Base-by-base conservation (phyloP, 1,139 yeast species). In the Saccharomyces uvarum region DNA sequence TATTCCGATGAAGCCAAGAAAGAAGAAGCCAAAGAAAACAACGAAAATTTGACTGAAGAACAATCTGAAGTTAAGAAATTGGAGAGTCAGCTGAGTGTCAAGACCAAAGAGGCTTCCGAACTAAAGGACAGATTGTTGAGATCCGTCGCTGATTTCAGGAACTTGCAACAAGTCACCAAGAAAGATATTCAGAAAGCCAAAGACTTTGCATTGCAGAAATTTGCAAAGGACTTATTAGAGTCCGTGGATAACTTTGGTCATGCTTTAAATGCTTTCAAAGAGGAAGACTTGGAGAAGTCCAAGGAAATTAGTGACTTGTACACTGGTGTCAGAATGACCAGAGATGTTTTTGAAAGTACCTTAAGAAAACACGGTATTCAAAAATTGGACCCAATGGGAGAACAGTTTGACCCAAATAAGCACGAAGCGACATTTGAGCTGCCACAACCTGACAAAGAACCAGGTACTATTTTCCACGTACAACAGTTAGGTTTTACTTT, bases 361-460 rank as follows among this genome's bases (percentile, higher is more conserved):
- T 79, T 91, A 64, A 75, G 73, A 56, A 84, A 77, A 68, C 93
- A 90, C 71, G 98, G 98, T 38, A 77, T 91, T 58, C 80, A 76
- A 61, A 88, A 88, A 74, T 78, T 89, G 58, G 84, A 88, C 67
- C 97, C 98, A 47, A 61, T 88, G 53, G 96, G 93, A 59, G 88
- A 90, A 72, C 78, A 75, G 61, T 91, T 91, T 66, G 96, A 91
- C 70, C 97, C 98, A 58, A 89, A 91, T 72, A 77, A 78, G 65
- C 98, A 91, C 71, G 98, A 91, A 73, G 97, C 97, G 54, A 83
- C 95, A 48, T 91, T 89, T 72, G 95, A 90, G 76, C 76, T 88
- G 53, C 88, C 93, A 47, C 89, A 87, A 68, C 89, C 95, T 51
- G 95, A 83, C 66, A 88, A 89, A 72, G 93, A 87, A 72, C 88